These are phyloP conservation scores for Rhizophora mangle DNA, from an alignment of 345 rosid genomes.

Conservation along the genomic window DNA sequence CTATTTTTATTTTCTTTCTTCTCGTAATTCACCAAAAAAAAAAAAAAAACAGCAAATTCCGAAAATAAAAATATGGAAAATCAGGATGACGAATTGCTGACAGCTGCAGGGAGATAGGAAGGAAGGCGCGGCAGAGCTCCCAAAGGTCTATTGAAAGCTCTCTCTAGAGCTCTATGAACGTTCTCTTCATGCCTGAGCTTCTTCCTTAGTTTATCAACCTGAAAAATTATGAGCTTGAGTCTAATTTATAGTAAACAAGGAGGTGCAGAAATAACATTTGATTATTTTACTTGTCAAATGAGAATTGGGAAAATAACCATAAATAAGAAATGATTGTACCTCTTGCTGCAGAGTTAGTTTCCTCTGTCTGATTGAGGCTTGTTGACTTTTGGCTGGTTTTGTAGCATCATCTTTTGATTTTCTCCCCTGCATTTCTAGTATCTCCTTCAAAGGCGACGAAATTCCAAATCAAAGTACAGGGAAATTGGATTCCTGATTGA, in stretches of 20 bases:
- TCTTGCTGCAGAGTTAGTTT: constrained; percentile 68
- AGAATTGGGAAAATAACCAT: neutral
- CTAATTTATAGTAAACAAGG: neutral
- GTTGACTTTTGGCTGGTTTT: constrained; percentile 37
- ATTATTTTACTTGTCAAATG: neutral
- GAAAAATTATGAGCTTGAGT: constrained; percentile 15
- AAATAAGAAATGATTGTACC: constrained; percentile 32
- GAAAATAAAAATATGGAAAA: neutral
- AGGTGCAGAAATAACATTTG: neutral
- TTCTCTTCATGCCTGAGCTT: constrained; percentile 81
- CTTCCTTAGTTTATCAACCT: constrained; percentile 87
- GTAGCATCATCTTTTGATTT: constrained; percentile 28
- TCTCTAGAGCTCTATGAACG: constrained; percentile 78
- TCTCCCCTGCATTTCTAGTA: constrained; percentile 43
- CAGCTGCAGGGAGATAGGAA: constrained; percentile 77
- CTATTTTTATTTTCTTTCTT: neutral
- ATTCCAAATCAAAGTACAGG: neutral
- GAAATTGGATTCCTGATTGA: neutral
- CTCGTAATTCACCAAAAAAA: neutral
- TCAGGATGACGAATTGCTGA: constrained; percentile 38
- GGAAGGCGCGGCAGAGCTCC: constrained; percentile 97
- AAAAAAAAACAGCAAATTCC: neutral
- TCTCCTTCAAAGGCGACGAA: constrained; percentile 28
- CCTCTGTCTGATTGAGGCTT: constrained; percentile 43
- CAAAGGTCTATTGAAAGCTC: constrained; percentile 80